Conservation (phyloP, 345 rosid species). For the Rhizophora apiculata region DNA sequence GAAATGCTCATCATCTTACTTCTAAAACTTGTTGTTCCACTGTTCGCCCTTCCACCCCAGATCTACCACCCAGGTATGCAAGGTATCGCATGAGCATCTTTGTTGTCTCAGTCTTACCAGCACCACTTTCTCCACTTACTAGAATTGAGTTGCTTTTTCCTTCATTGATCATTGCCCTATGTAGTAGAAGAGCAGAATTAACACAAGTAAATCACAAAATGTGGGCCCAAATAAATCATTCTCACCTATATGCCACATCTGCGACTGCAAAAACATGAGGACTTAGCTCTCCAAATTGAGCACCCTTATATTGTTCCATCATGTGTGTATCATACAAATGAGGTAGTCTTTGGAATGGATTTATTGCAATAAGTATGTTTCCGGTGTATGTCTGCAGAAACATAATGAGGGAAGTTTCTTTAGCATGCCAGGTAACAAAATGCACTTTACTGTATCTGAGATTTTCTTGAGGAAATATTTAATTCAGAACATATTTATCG, state of each 20-base stretch:
- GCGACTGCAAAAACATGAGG: constrained; percentile 99
- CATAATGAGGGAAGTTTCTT: constrained; percentile 7
- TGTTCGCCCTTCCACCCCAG: constrained; percentile 98
- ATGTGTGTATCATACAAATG: constrained; percentile 98
- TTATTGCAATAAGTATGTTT: constrained; percentile 93
- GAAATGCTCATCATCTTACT: constrained; percentile 46
- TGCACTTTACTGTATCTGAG: constrained; percentile 4
- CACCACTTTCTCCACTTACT: constrained; percentile 99
- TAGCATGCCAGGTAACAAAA: constrained; percentile 15
- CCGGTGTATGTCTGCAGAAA: constrained; percentile 89
- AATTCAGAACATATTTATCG: constrained; percentile 1
- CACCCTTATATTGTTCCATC: constrained; percentile 99
- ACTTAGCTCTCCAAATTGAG: constrained; percentile 93
- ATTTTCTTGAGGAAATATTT: constrained; percentile 13
- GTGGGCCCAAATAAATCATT: constrained; percentile 16
- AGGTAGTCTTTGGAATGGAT: constrained; percentile 97
- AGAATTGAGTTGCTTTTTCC: constrained; percentile 99
- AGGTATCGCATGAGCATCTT: constrained; percentile 99
- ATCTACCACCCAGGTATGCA: constrained; percentile 96
- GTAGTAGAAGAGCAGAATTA: constrained; percentile 27
- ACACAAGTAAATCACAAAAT: constrained; percentile 17
- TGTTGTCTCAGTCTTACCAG: constrained; percentile 99
- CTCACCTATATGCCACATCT: constrained; percentile 94
- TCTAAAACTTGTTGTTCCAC: constrained; percentile 99
- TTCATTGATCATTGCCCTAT: constrained; percentile 96